These are phyloP conservation scores for Pelargonium cotyledonis DNA, from an alignment of 441 rosid species.

Conservation along the genomic window DNA sequence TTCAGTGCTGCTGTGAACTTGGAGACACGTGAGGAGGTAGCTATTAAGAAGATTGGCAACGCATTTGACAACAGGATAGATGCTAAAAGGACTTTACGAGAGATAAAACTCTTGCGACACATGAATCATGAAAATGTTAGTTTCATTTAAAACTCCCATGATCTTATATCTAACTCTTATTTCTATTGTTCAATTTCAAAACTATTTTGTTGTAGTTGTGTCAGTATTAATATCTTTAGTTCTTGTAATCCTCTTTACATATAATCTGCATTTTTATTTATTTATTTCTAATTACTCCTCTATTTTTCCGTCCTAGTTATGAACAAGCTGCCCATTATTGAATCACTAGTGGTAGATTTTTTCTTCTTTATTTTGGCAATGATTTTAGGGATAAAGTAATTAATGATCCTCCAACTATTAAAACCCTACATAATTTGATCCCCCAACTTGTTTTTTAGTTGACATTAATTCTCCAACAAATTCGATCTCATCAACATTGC, in stretches of 20 bases:
- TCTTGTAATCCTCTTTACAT: no score
- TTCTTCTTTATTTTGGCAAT: not conserved
- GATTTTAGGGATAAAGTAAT: no score
- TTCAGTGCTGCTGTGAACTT: slow-evolving; percentile 82
- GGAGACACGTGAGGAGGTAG: slow-evolving; percentile 89
- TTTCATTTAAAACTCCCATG: not conserved
- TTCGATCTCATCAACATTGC: no score
- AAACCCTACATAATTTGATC: no score
- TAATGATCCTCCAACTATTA: no score
- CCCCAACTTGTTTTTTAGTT: no score
- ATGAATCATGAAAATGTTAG: slow-evolving; percentile 91
- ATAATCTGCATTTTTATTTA: not conserved
- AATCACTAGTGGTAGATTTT: no score
- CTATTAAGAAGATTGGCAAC: slow-evolving; percentile 95
- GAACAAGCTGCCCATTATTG: slow-evolving; percentile 1
- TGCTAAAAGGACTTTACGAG: slow-evolving; percentile 85
- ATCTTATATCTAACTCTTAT: not conserved
- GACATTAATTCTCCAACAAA: no score
- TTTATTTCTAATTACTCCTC: not conserved
- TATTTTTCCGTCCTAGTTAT: not conserved
- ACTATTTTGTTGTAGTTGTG: not conserved
- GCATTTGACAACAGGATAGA: slow-evolving; percentile 93
- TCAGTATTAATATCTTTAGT: not conserved
- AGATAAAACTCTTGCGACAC: slow-evolving; percentile 92
- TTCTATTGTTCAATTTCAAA: not conserved